Conservation (phyloP, 495 filamentous ascomycete species). For the Ramalina peruviana region DNA sequence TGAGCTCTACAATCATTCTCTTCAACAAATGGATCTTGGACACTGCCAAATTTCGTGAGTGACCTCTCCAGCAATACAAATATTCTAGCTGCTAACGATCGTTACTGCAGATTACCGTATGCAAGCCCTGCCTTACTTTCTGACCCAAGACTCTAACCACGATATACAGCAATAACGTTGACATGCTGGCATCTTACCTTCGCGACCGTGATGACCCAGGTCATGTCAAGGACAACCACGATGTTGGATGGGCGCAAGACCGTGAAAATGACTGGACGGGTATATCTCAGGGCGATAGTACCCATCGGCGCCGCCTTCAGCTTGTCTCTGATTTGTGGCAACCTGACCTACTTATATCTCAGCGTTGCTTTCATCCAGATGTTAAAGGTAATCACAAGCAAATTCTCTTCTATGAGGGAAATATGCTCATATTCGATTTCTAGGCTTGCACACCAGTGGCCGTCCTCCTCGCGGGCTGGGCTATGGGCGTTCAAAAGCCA, state of each 20-base stretch:
- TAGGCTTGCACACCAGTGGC: slow-evolving; percentile 54
- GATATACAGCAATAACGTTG: slow-evolving; percentile 40
- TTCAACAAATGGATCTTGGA: slow-evolving; percentile 99
- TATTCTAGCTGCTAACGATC: slow-evolving; percentile 1
- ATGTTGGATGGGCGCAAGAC: slow-evolving; percentile 54
- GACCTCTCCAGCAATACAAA: background rate
- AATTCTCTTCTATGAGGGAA: background rate
- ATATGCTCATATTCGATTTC: background rate
- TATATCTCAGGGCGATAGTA: slow-evolving; percentile 58
- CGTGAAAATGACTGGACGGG: slow-evolving; percentile 51
- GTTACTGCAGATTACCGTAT: slow-evolving; percentile 14
- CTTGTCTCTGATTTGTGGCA: slow-evolving; percentile 57
- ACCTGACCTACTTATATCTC: slow-evolving; percentile 61
- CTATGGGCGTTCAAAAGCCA: slow-evolving; percentile 45
- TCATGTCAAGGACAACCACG: slow-evolving; percentile 52
- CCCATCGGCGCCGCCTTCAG: slow-evolving; percentile 65
- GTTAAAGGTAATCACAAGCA: slow-evolving; percentile 46
- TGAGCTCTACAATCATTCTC: slow-evolving; percentile 86
- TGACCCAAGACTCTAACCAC: background rate
- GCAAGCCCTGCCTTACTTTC: background rate
- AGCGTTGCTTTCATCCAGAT: slow-evolving; percentile 73
- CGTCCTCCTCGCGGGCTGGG: slow-evolving; percentile 52
- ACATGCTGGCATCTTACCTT: slow-evolving; percentile 70
- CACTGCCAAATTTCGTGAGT: slow-evolving; percentile 70
- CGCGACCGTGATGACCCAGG: slow-evolving; percentile 57